Evolutionary conservation across 208 protist species (phyloP), one percentile per base, ranked within the genome.

Genomic region (Crithidia thermophila): DNA sequence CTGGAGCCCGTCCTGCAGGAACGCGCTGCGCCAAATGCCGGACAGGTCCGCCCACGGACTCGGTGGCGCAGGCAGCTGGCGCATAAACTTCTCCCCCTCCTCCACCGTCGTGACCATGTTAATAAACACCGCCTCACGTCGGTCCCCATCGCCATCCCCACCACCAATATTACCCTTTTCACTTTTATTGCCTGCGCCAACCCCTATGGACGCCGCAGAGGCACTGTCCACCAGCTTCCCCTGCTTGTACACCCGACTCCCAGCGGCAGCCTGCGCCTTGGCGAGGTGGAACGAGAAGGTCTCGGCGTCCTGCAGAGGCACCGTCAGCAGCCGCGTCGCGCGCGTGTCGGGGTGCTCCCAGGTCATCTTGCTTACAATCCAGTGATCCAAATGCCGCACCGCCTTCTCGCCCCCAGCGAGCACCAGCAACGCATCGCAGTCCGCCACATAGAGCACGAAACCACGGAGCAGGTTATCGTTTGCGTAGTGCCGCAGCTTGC

Each of bases 391-490:
- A 45, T 95, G 86, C 18, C 90, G 84, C 51, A 86, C 47, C 20
- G 90, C 86, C 39, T 86, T 82, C 43, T 84, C 77, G 20, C 90
- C 90, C 5, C 90, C 90, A 0, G 77, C 43, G 49, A 95, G 53
- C 25, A 95, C 83, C 33, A 95, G 31, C 23, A 95, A 16, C 47
- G 87, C 84, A 33, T 93, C 84, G 64, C 80, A 87, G 51, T 70
- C 31, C 39, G 25, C 64, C 9, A 90, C 66, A 78, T 85, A 95
- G 20, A 91, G 60, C 21, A 95, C 52, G 40, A 88, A 90, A 16
- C 90, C 90, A 30, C 87, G 90, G 27, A 95, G 73, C 1, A 77
- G 68, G 49, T 82, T 75, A 47, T 95, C 87, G 62, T 95, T 95
- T 6, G 90, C 90, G 64, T 88, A 90, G 64, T 87, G 77, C 5